Percentiles rank a stretch among this genome's conserved stretches.
These are phyloP conservation scores for Hypoxylon sp. DNA, from an alignment of 2,329 filamentous ascomycete genomes.

Conservation along the genomic window DNA sequence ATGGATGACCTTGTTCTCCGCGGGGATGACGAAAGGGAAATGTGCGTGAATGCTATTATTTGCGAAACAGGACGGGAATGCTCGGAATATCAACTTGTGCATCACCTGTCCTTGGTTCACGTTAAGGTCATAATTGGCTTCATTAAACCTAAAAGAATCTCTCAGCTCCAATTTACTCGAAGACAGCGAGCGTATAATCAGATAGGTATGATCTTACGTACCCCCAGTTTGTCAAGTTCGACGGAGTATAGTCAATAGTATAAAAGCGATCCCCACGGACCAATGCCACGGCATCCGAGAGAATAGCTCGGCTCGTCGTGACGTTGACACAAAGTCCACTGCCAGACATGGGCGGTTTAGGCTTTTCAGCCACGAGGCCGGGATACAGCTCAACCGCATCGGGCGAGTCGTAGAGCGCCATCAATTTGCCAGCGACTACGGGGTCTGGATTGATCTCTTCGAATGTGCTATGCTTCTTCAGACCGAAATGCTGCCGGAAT, in stretches of 20 bases:
- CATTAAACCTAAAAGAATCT: constrained; percentile 53
- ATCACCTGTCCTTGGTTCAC: constrained; percentile 76
- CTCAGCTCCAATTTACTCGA: not conserved
- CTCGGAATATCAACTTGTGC: constrained; percentile 75
- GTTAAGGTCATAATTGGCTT: constrained; percentile 68
- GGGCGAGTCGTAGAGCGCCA: constrained; percentile 65
- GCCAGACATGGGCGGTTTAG: constrained; percentile 67
- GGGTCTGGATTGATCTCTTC: constrained; percentile 68
- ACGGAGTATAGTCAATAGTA: constrained; percentile 71
- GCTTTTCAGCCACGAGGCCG: constrained; percentile 69
- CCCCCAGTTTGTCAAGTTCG: constrained; percentile 78
- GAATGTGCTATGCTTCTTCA: constrained; percentile 65
- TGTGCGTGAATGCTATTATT: constrained; percentile 76
- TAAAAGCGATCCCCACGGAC: constrained; percentile 77
- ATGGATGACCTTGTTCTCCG: constrained; percentile 72
- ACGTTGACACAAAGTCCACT: constrained; percentile 65
- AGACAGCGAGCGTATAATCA: constrained; percentile 36
- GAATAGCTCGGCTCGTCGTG: constrained; percentile 66
- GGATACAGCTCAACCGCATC: constrained; percentile 72
- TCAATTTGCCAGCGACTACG: constrained; percentile 61
- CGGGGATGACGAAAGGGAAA: constrained; percentile 61
- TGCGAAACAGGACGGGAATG: constrained; percentile 75
- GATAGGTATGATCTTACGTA: constrained; percentile 56
- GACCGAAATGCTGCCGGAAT: constrained; percentile 66
- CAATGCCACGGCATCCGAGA: constrained; percentile 74